These are phyloP conservation scores for Vararia minispora DNA, from an alignment of 768 basidiomycete genomes.

Conservation along the genomic window DNA sequence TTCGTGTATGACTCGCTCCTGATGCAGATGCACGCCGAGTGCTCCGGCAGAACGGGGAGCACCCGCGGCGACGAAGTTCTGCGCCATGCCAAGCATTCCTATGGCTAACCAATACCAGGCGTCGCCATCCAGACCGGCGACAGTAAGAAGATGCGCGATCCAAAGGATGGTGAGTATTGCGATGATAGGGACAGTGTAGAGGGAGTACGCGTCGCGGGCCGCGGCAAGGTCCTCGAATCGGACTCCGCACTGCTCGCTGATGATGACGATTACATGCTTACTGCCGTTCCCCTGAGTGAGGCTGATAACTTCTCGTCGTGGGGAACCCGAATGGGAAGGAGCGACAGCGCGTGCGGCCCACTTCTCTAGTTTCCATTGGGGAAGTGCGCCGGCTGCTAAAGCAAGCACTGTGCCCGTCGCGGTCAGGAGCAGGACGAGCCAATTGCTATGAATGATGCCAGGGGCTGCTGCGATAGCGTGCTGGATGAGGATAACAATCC, in stretches of 20 bases:
- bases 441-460: slow-evolving; percentile 16
- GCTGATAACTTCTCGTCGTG: slow-evolving; percentile 16
- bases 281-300: slow-evolving; percentile 22
- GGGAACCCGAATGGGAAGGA: not conserved
- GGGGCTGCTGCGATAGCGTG: slow-evolving; percentile 21
- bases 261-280: slow-evolving; percentile 20
- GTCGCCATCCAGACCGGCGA: slow-evolving; percentile 12
- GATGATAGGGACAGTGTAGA: slow-evolving; percentile 7
- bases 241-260: slow-evolving; percentile 17
- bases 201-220: slow-evolving; percentile 11
- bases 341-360: slow-evolving; percentile 17
- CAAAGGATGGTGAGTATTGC: slow-evolving; percentile 13
- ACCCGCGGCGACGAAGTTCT: slow-evolving; percentile 18
- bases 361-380: slow-evolving; percentile 22
- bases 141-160: slow-evolving; percentile 18
- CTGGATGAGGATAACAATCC: slow-evolving; percentile 18
- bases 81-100: slow-evolving; percentile 18
- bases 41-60: slow-evolving; percentile 14
- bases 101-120: slow-evolving; percentile 18
- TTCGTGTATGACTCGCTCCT: slow-evolving; percentile 2
- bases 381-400: slow-evolving; percentile 16
- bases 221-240: slow-evolving; percentile 22
- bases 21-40: slow-evolving; percentile 17
- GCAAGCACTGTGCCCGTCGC: slow-evolving; percentile 18
- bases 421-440: slow-evolving; percentile 22